Evolutionary conservation across 805 yeast genomes (phyloP).

Genomic region (Teunomyces lycoperdinae): DNA sequence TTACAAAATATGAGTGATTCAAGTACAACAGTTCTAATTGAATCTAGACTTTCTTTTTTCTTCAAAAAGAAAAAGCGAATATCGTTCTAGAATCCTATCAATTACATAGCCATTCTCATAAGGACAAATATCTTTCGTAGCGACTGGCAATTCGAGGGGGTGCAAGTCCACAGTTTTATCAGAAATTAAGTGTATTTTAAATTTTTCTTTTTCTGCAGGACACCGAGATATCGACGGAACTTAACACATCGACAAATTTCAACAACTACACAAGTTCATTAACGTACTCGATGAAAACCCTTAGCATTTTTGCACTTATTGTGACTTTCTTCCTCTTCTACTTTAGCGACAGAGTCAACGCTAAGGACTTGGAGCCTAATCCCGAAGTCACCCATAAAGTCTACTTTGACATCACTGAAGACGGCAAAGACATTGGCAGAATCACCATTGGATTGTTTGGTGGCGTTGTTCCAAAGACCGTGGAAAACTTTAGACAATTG

Average conservation of each 20-base stretch:
- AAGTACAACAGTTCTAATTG: too few relatives aligned
- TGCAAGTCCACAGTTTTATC: too few relatives aligned
- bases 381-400: slow-evolving; percentile 75
- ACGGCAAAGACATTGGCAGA: slow-evolving; percentile 73
- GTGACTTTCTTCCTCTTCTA: slow-evolving; percentile 10
- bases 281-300: slow-evolving; percentile 8
- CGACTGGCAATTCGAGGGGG: too few relatives aligned
- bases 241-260: too few relatives aligned
- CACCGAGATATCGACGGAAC: neutral
- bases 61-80: too few relatives aligned
- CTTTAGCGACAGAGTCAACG: slow-evolving; percentile 9
- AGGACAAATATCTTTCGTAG: too few relatives aligned
- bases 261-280: too few relatives aligned
- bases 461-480: slow-evolving; percentile 77
- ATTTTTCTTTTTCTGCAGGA: neutral
- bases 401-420: slow-evolving; percentile 82
- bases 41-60: too few relatives aligned
- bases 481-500: slow-evolving; percentile 80
- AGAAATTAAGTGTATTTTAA: too few relatives aligned
- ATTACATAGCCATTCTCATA: too few relatives aligned
- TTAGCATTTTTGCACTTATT: slow-evolving; percentile 11
- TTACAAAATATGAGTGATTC: too few relatives aligned
- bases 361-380: slow-evolving; percentile 27
- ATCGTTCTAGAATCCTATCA: too few relatives aligned
- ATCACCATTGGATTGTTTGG: slow-evolving; percentile 87